Conservation (phyloP, 306 rosid genomes). For the Cicer bijugum region DNA sequence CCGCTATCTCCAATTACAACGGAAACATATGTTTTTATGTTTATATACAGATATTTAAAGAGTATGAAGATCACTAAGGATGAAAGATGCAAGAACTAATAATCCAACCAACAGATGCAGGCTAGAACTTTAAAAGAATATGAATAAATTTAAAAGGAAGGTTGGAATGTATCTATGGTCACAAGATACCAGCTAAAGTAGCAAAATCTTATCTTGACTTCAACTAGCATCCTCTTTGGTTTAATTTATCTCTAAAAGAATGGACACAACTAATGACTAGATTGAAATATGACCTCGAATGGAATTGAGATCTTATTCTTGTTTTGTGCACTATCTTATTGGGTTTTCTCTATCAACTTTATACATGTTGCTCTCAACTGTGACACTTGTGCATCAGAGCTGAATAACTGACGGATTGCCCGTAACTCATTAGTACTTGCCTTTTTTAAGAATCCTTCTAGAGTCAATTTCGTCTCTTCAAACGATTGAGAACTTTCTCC, state of each 20-base stretch:
- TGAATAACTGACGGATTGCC: conserved; percentile 55
- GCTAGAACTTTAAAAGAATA: conserved; percentile 25
- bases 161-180: conserved; percentile 26
- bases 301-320: neutral
- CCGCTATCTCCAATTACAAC: conserved; percentile 3
- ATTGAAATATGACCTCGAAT: conserved; percentile 33
- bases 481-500: conserved; percentile 43
- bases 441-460: conserved; percentile 61
- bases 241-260: conserved; percentile 46
- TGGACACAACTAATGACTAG: conserved; percentile 46
- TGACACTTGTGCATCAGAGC: conserved; percentile 50
- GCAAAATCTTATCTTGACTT: conserved; percentile 32
- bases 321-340: conserved; percentile 42
- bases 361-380: conserved; percentile 53
- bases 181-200: neutral
- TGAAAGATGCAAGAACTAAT: conserved; percentile 20
- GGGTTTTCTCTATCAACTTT: conserved; percentile 60
- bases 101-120: conserved; percentile 16
- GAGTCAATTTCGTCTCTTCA: conserved; percentile 49
- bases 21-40: conserved; percentile 12
- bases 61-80: conserved; percentile 27
- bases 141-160: conserved; percentile 7
- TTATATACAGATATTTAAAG: conserved; percentile 26
- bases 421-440: conserved; percentile 64
- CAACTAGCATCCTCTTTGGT: conserved; percentile 37